Percentiles rank a stretch among this genome's conserved stretches.
Evolutionary conservation across 106 monocot genomes (phyloP).

Genomic region (Dioscorea dumetorum): DNA sequence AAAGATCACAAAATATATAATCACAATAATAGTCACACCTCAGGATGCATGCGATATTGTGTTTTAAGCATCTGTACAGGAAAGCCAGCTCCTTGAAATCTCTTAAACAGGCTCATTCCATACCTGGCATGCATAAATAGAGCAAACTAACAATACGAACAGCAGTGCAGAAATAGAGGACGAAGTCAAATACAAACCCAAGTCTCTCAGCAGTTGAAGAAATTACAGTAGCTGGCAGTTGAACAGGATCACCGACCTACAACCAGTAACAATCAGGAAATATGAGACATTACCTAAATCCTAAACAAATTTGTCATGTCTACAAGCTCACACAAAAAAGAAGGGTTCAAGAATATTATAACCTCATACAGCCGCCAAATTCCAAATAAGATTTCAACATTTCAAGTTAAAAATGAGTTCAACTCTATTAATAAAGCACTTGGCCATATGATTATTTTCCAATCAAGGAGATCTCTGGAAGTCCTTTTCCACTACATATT

Average conservation of each 20-base stretch:
- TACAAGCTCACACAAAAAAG: too few species aligned
- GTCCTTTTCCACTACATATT: too few species aligned
- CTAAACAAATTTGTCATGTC: too few species aligned
- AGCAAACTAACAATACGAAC: constrained; percentile 7
- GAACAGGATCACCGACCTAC: constrained; percentile 96
- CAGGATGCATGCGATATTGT: constrained; percentile 98
- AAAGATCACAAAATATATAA: not conserved
- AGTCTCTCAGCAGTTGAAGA: constrained; percentile 68
- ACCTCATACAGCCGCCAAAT: too few species aligned
- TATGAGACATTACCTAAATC: too few species aligned
- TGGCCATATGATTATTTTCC: too few species aligned
- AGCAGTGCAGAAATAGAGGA: not conserved
- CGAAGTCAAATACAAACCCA: constrained; percentile 39
- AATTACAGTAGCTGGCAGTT: constrained; percentile 98
- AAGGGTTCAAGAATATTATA: too few species aligned
- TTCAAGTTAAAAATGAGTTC: too few species aligned
- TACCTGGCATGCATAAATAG: constrained; percentile 38
- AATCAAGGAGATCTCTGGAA: too few species aligned
- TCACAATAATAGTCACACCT: constrained; percentile 27
- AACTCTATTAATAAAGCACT: too few species aligned
- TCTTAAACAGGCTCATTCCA: constrained; percentile 89
- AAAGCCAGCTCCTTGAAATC: constrained; percentile 93
- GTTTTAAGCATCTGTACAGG: constrained; percentile 95
- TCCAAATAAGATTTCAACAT: too few species aligned
- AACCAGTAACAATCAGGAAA: not conserved